Evolutionary conservation across 176 grass and related monocot genomes (phyloP).

Genomic region (Ananas comosus): DNA sequence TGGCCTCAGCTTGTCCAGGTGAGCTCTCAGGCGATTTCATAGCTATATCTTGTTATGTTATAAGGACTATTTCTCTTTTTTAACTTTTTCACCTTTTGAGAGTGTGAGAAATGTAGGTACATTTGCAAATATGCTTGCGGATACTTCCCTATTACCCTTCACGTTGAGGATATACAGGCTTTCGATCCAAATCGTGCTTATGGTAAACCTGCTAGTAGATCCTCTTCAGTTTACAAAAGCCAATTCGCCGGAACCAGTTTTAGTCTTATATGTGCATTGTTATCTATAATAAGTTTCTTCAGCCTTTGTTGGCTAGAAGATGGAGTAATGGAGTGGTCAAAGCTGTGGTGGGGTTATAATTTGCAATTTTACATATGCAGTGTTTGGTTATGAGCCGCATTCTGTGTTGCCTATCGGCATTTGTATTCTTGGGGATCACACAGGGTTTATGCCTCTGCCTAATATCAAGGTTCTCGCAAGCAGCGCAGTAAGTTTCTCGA

Average conservation of each 20-base stretch:
- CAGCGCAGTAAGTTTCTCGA: constrained; percentile 51
- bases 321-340: neutral
- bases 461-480: constrained; percentile 76
- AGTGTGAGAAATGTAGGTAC: constrained; percentile 37
- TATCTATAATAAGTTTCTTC: neutral
- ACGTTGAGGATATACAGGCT: constrained; percentile 65
- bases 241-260: neutral
- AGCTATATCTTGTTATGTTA: too few relatives aligned
- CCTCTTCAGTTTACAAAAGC: neutral
- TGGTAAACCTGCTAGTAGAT: constrained; percentile 37
- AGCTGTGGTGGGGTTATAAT: neutral
- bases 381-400: constrained; percentile 87
- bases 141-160: constrained; percentile 74
- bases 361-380: constrained; percentile 27
- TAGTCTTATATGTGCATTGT: neutral
- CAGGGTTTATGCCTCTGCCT: constrained; percentile 69
- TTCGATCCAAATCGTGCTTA: constrained; percentile 66
- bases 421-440: constrained; percentile 31
- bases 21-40: too few relatives aligned
- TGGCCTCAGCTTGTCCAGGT: constrained; percentile 60
- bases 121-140: constrained; percentile 67
- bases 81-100: neutral
- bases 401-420: constrained; percentile 75
- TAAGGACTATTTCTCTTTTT: neutral
- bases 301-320: neutral